Percentiles rank a stretch among this genome's conserved stretches.
Conservation (phyloP, 225 moss, liverwort and hornwort genomes). For the Bryoerythrophyllum caledonicum region DNA sequence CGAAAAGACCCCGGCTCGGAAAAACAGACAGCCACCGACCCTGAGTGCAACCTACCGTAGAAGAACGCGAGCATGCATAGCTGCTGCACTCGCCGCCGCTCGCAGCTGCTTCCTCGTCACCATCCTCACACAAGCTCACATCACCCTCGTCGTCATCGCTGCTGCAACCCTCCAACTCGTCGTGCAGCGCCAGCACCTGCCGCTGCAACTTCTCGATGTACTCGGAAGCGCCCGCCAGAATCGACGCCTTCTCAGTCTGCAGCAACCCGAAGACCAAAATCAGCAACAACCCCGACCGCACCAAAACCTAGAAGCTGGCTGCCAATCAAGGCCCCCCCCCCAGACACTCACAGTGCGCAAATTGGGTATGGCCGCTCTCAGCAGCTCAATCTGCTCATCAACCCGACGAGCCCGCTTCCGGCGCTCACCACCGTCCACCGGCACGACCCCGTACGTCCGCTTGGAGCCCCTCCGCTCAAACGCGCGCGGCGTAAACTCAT, state of each 20-base stretch:
- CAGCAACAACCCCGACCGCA: no score
- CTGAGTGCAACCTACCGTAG: constrained; percentile 20
- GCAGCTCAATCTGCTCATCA: constrained; percentile 42
- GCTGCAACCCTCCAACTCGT: constrained; percentile 28
- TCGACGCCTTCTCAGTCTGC: constrained; percentile 38
- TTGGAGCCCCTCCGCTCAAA: constrained; percentile 28
- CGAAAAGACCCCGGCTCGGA: no score
- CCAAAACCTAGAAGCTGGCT: background rate
- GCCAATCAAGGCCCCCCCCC: no score
- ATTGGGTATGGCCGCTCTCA: constrained; percentile 36
- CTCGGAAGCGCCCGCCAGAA: constrained; percentile 38
- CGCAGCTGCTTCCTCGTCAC: constrained; percentile 7
- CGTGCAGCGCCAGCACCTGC: constrained; percentile 44
- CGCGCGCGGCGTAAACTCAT: background rate
- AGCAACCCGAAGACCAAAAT: background rate
- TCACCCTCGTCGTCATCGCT: background rate
- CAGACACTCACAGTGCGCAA: constrained; percentile 29
- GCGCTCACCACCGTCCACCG: constrained; percentile 12
- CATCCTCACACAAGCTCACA: constrained; percentile 29
- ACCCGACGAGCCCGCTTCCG: constrained; percentile 34
- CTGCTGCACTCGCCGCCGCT: constrained; percentile 13
- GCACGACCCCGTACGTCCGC: constrained; percentile 25
- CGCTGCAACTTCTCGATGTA: constrained; percentile 45
- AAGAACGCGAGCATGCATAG: constrained; percentile 23
- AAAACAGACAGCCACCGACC: no score